A percentile compares a stretch with the other conserved stretches of the same genome.
Evolutionary conservation across 768 basidiomycete species (phyloP).

Genomic region (Ephemerocybe angulata): DNA sequence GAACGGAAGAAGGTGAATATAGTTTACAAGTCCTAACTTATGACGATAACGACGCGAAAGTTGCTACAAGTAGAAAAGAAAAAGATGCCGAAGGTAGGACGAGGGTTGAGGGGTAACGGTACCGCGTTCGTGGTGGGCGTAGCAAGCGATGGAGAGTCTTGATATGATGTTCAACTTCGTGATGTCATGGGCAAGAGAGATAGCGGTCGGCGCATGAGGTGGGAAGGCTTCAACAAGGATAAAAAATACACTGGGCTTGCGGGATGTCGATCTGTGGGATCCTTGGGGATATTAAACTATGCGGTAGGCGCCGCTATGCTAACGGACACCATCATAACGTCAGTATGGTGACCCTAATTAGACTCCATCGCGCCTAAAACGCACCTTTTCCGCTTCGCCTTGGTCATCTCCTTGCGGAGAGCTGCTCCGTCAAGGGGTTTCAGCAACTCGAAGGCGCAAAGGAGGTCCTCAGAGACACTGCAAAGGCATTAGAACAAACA

Average conservation of each 20-base stretch:
- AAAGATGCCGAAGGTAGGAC: not conserved
- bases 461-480: slow-evolving; percentile 92
- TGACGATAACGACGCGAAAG: slow-evolving; percentile 3
- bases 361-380: slow-evolving; percentile 2
- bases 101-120: not conserved
- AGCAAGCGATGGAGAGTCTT: slow-evolving; percentile 2
- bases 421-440: slow-evolving; percentile 95
- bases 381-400: slow-evolving; percentile 96
- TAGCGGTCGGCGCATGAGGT: not conserved
- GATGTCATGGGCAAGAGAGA: not conserved
- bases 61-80: not conserved
- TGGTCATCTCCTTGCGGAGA: slow-evolving; percentile 96
- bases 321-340: not conserved
- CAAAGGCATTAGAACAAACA: slow-evolving; percentile 12
- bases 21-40: slow-evolving; percentile 38
- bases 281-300: not conserved
- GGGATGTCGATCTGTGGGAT: not conserved
- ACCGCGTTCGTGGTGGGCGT: not conserved
- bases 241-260: slow-evolving; percentile 6
- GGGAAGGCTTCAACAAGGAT: not conserved
- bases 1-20: slow-evolving; percentile 21
- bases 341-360: slow-evolving; percentile 1
- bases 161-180: not conserved
- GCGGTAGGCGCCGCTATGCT: not conserved
- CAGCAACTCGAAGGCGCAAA: slow-evolving; percentile 96